Conservation (phyloP, 352 stramenopile species). For the Pythium coloratum region DNA sequence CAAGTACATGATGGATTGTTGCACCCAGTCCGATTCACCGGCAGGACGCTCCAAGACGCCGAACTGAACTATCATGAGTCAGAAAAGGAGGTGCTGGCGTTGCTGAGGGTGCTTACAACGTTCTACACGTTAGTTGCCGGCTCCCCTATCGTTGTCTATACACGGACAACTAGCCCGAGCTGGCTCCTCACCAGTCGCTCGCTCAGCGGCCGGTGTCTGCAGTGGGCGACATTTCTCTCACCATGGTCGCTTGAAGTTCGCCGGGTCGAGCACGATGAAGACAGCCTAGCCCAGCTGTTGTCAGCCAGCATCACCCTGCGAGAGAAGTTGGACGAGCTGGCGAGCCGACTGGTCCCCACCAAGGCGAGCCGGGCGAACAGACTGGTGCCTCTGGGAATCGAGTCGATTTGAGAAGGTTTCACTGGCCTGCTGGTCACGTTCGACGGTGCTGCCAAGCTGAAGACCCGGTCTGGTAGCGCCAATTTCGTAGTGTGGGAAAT, state of each 20-base stretch:
- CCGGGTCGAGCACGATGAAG: background rate
- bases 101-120: constrained; percentile 7
- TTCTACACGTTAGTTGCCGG: constrained; percentile 15
- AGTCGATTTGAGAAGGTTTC: no score
- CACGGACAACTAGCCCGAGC: constrained; percentile 13
- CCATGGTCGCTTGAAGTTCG: constrained; percentile 19
- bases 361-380: background rate
- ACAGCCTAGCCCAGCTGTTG: background rate
- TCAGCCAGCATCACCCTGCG: background rate
- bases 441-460: constrained; percentile 25
- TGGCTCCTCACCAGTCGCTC: constrained; percentile 22
- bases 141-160: constrained; percentile 16
- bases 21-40: constrained; percentile 25
- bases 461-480: constrained; percentile 14
- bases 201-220: constrained; percentile 10
- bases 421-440: constrained; percentile 15
- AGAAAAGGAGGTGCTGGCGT: constrained; percentile 26
- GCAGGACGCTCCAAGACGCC: constrained; percentile 17
- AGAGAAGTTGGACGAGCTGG: background rate
- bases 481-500: constrained; percentile 20
- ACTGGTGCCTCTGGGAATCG: background rate
- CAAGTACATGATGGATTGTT: constrained; percentile 33
- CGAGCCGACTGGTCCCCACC: background rate
- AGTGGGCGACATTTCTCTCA: constrained; percentile 20
- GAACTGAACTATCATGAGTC: constrained; percentile 20